phyloP scores from a whole-genome alignment of 306 rosid species.

The Cicer cuneatum region DNA sequence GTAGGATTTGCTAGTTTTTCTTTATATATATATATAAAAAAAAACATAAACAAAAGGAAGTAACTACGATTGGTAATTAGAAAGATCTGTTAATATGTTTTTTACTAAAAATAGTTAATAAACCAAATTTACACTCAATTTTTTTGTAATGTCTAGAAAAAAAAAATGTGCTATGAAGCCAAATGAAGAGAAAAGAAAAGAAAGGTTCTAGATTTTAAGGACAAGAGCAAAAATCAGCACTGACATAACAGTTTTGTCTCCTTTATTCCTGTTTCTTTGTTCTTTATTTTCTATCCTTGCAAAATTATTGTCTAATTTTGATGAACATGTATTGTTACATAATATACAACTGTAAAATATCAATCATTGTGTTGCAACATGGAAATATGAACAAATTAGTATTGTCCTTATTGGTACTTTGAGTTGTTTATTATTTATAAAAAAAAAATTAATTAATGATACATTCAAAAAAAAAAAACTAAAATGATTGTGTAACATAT shows the following conservation, averaged over 20 bases:
- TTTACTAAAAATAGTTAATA: neutral
- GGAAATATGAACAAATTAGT: conserved; percentile 13
- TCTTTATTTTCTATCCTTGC: neutral
- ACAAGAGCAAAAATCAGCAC: conserved; percentile 21
- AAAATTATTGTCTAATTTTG: conserved; percentile 16
- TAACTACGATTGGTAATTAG: conserved; percentile 22
- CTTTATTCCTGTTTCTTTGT: conserved; percentile 33
- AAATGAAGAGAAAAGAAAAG: conserved; percentile 24
- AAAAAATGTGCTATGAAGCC: conserved; percentile 22
- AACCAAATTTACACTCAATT: conserved; percentile 8
- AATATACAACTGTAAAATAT: neutral
- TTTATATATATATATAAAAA: too few species aligned
- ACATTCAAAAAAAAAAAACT: conserved; percentile 6
- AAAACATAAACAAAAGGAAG: neutral
- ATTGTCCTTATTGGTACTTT: conserved; percentile 10
- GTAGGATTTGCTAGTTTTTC: conserved; percentile 18
- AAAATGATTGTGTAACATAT: conserved; percentile 20
- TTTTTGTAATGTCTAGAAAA: neutral
- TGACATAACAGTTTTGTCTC: conserved; percentile 22
- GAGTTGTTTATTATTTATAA: conserved; percentile 13
- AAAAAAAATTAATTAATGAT: conserved; percentile 19
- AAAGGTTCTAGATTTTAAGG: conserved; percentile 4
- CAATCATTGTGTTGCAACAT: conserved; percentile 26
- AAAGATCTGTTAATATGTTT: conserved; percentile 1
- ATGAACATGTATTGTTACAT: conserved; percentile 11